Percentiles rank a stretch among this genome's conserved stretches.
Conservation (phyloP, 345 rosid species). For the Eucalyptus dawsonii region DNA sequence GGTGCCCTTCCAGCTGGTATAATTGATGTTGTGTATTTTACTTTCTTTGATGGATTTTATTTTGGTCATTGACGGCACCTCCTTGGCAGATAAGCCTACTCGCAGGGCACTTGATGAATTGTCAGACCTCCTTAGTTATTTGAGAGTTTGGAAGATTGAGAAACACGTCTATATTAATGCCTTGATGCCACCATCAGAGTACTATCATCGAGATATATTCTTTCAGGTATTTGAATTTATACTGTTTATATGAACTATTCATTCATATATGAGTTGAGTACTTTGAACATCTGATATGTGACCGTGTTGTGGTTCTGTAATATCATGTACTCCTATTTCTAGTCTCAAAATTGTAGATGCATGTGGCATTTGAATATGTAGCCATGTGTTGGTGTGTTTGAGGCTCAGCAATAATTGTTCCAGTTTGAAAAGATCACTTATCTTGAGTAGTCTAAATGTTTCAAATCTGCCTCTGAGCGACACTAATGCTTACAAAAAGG, state of each 20-base stretch:
- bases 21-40: neutral
- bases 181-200: conserved; percentile 84
- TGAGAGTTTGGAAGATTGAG: conserved; percentile 82
- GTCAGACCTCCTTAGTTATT: conserved; percentile 57
- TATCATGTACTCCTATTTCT: neutral
- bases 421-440: neutral
- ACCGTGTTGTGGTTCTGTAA: neutral
- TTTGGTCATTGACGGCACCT: neutral
- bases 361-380: neutral
- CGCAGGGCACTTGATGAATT: conserved; percentile 90
- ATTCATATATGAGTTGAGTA: neutral
- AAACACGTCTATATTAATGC: conserved; percentile 65
- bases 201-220: conserved; percentile 68
- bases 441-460: neutral
- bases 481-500: neutral
- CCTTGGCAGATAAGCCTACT: conserved; percentile 54
- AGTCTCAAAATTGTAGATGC: neutral
- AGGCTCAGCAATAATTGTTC: neutral
- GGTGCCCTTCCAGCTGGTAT: conserved; percentile 91
- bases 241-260: neutral
- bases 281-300: neutral
- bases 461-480: neutral
- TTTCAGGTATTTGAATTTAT: conserved; percentile 50
- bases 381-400: neutral
- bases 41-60: neutral